Conservation (phyloP, 768 basidiomycete genomes). For the Pleurotus sapidus region DNA sequence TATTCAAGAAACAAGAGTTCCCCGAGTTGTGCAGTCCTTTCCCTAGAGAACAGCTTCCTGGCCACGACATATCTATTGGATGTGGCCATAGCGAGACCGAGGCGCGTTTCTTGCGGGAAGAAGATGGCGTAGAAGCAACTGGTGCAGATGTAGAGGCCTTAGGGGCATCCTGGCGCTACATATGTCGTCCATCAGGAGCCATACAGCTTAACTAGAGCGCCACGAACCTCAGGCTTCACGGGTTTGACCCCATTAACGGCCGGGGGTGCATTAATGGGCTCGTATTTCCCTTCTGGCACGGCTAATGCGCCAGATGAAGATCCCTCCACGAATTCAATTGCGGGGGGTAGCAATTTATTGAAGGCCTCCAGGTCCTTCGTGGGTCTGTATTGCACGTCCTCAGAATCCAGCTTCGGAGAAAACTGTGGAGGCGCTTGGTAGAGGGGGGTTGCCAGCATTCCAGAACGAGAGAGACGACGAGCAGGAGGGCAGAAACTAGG, state of each 20-base stretch:
- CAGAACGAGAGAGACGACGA: conserved; percentile 8
- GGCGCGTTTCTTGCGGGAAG: conserved; percentile 24
- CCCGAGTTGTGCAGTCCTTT: conserved; percentile 79
- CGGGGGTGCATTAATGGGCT: conserved; percentile 74
- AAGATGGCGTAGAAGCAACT: conserved; percentile 14
- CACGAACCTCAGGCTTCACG: conserved; percentile 45
- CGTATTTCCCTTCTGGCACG: conserved; percentile 72
- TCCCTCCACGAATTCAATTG: conserved; percentile 81
- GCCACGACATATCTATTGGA: conserved; percentile 63
- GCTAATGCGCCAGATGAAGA: conserved; percentile 76
- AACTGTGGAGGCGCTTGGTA: conserved; percentile 49
- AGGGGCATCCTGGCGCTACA: conserved; percentile 5
- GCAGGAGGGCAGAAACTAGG: not conserved
- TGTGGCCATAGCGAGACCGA: conserved; percentile 41
- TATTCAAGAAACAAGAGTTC: conserved; percentile 97
- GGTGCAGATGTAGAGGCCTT: conserved; percentile 1
- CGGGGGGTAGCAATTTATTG: conserved; percentile 76
- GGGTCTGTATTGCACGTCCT: conserved; percentile 60
- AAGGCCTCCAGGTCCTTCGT: conserved; percentile 72
- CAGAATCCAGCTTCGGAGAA: conserved; percentile 43
- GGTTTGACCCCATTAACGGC: conserved; percentile 25
- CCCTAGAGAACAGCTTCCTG: conserved; percentile 42
- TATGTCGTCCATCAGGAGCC: not conserved
- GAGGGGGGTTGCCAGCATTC: conserved; percentile 69
- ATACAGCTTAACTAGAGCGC: not conserved